A percentile compares a stretch with the other conserved stretches of the same genome.
Evolutionary conservation across 2,329 filamentous ascomycete species (phyloP).

Genomic region (Dothideomycetidae sp.): DNA sequence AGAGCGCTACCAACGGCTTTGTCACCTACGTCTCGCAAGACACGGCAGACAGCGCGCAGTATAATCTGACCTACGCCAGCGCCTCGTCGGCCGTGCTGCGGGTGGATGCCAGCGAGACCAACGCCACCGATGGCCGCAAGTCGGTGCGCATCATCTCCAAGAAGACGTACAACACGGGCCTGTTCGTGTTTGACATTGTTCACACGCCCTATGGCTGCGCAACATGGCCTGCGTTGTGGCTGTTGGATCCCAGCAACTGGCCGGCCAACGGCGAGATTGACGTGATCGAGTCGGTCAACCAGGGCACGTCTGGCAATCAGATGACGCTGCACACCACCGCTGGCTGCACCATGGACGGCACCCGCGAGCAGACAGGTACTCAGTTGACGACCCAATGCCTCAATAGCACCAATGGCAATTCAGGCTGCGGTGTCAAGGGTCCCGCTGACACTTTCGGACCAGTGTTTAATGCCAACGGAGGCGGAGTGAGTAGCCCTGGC

Average conservation of each 20-base stretch:
- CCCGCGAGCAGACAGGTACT: constrained; percentile 17
- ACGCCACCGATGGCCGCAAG: constrained; percentile 20
- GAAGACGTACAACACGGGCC: constrained; percentile 25
- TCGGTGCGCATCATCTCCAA: constrained; percentile 24
- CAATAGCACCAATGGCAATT: constrained; percentile 15
- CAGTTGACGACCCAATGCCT: constrained; percentile 20
- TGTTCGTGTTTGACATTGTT: constrained; percentile 26
- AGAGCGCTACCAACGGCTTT: constrained; percentile 17
- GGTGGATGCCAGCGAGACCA: constrained; percentile 27
- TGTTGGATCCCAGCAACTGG: constrained; percentile 32
- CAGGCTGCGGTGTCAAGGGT: constrained; percentile 20
- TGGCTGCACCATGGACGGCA: constrained; percentile 20
- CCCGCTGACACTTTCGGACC: constrained; percentile 23
- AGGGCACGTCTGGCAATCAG: constrained; percentile 15
- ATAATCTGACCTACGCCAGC: constrained; percentile 19
- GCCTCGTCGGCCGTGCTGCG: constrained; percentile 19
- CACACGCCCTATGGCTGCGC: constrained; percentile 28
- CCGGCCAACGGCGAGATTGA: constrained; percentile 23
- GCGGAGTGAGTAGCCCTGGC: constrained; percentile 24
- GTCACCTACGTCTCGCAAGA: constrained; percentile 26
- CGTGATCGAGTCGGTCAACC: constrained; percentile 25
- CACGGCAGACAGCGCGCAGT: constrained; percentile 21
- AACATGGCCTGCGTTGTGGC: constrained; percentile 30
- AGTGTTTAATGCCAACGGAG: constrained; percentile 19
- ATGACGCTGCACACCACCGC: constrained; percentile 21